Conservation (phyloP, 495 filamentous ascomycete species). For the Xylaria sp. region DNA sequence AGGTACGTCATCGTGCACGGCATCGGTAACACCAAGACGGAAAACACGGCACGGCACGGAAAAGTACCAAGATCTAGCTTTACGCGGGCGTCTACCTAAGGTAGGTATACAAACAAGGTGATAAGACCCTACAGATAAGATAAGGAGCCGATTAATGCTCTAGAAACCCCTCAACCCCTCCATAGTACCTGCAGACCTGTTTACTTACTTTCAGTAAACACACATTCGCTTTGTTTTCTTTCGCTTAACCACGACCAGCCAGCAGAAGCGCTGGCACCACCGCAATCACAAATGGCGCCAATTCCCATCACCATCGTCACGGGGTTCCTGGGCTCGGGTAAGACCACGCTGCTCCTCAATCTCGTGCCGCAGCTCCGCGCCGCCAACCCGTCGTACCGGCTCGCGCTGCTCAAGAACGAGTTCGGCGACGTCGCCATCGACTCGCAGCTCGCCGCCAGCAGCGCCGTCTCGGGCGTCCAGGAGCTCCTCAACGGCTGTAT, state of each 20-base stretch:
- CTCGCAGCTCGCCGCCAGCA: constrained; percentile 81
- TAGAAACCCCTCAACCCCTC: constrained; percentile 28
- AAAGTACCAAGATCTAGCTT: neutral
- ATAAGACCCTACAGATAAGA: neutral
- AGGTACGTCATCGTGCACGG: constrained; percentile 18
- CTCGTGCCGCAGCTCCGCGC: constrained; percentile 83
- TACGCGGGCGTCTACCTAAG: too few relatives aligned
- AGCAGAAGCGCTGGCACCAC: constrained; percentile 37
- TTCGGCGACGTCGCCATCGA: constrained; percentile 95
- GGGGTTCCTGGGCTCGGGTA: constrained; percentile 92
- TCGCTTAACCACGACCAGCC: neutral
- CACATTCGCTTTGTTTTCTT: constrained; percentile 5
- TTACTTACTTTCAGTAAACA: neutral
- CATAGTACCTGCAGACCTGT: neutral
- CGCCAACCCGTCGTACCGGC: constrained; percentile 69
- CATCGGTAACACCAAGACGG: neutral
- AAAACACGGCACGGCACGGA: constrained; percentile 15
- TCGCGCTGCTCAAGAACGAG: constrained; percentile 98
- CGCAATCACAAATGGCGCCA: constrained; percentile 60
- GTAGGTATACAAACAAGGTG: too few relatives aligned
- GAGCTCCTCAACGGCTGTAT: constrained; percentile 97
- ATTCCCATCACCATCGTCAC: constrained; percentile 94
- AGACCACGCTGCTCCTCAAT: constrained; percentile 91
- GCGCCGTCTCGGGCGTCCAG: constrained; percentile 84
- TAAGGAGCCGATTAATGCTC: neutral